Conservation (phyloP, 257 asterid genomes). For the Penstemon newberryi region DNA sequence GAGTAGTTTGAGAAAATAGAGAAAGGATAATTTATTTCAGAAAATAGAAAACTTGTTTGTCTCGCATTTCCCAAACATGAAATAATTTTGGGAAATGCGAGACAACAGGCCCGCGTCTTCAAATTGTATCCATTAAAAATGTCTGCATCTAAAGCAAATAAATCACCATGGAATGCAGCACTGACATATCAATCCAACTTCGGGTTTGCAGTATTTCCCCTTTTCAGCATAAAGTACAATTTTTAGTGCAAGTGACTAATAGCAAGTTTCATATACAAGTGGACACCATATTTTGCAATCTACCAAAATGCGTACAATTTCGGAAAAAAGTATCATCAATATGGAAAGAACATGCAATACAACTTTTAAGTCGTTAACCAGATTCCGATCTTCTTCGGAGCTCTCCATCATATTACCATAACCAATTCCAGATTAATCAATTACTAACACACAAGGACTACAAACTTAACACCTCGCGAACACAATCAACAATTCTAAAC, state of each 20-base stretch:
- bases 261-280: background rate
- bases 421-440: background rate
- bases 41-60: no score
- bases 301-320: slow-evolving; percentile 18
- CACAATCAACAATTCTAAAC: slow-evolving; percentile 4
- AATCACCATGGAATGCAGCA: background rate
- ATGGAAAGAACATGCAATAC: background rate
- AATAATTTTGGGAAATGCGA: no score
- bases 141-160: background rate
- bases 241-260: background rate
- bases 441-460: background rate
- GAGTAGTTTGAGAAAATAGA: no score
- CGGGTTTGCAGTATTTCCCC: background rate
- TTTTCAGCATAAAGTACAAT: background rate
- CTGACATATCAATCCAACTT: background rate
- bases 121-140: background rate
- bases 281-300: background rate
- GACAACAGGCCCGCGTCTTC: background rate
- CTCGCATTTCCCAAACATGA: no score
- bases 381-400: slow-evolving; percentile 5
- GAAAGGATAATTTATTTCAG: no score
- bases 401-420: no score
- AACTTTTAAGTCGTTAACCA: background rate
- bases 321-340: background rate
- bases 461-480: background rate